Conservation (phyloP, 73 alveolate genomes). For the Tetrahymena elliotti region DNA sequence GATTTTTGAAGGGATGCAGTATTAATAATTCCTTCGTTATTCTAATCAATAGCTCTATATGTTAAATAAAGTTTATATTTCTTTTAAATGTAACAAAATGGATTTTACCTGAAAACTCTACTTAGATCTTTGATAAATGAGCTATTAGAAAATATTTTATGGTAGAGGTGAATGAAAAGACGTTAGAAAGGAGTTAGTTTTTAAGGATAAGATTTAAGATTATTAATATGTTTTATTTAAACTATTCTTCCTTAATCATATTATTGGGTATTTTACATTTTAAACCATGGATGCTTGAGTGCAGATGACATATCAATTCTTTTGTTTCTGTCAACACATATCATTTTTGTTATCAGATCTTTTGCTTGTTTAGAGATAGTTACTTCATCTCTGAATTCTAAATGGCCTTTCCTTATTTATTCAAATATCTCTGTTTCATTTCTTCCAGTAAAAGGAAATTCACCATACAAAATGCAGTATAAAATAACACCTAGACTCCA, state of each 20-base stretch:
- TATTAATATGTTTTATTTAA: not conserved
- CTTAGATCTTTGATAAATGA: not conserved
- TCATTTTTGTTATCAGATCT: not conserved
- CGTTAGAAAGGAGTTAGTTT: not conserved
- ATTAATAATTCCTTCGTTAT: not conserved
- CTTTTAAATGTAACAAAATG: not conserved
- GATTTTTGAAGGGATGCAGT: not conserved
- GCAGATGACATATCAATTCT: slow-evolving; percentile 55
- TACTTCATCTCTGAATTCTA: not conserved
- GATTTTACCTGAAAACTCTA: not conserved
- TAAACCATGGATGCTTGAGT: slow-evolving; percentile 52
- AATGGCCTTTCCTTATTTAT: not conserved
- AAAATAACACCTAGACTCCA: slow-evolving; percentile 1
- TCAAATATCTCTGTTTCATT: not conserved
- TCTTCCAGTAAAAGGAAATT: not conserved
- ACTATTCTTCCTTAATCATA: not conserved
- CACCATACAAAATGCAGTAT: not conserved
- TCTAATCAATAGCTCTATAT: not conserved
- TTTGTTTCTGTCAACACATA: slow-evolving; percentile 25
- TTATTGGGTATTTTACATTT: not conserved
- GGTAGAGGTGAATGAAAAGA: not conserved
- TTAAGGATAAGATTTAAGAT: not conserved
- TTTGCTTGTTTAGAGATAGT: not conserved
- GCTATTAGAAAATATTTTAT: not conserved
- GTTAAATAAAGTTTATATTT: not conserved